Base-by-base conservation (phyloP, 2,329 filamentous ascomycete species). In the Fusarium anthophilum region DNA sequence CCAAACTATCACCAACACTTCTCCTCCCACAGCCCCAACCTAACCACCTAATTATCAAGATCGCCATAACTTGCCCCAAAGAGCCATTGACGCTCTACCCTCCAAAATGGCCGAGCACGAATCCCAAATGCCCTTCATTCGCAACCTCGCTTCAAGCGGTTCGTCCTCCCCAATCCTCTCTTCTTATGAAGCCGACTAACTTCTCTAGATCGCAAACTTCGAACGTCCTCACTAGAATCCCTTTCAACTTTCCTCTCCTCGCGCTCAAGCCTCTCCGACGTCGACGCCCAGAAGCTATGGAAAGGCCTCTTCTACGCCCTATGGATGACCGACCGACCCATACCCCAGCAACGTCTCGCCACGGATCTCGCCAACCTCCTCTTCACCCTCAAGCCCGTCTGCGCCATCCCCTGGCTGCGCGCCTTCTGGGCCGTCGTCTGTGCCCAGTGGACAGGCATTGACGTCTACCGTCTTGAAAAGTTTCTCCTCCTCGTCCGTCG, bases 241-340 rank as follows among this genome's bases (percentile, higher is more conserved):
- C 91, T 98, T 35, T 90, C 91, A 75, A 88, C 90, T 56, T 98
- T 94, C 86, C 92, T 98, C 81, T 88, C 90, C 70, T 87, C 89
- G 69, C 88, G 89, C 45, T 81, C 85, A 43, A 78, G 83, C 61
- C 89, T 98, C 70, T 85, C 89, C 24, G 85, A 89, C 45, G 82
- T 93, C 75, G 95, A 98, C 74, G 86, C 94, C 56, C 87, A 96
- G 69, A 98, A 98, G 85, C 89, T 98, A 74, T 98, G 95, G 94
- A 97, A 97, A 81, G 96, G 95, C 10, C 89, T 98, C 26, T 98
- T 96, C 86, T 98, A 95, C 87, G 92, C 92, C 79, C 90, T 96
- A 79, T 98, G 94, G 92, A 96, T 98, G 91, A 94, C 92, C 82
- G 95, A 98, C 86, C 93, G 95, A 54, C 92, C 95, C 17, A 85